phyloP scores from a whole-genome alignment of 192 early-diverging fungal species.

The Diversispora eburnea region DNA sequence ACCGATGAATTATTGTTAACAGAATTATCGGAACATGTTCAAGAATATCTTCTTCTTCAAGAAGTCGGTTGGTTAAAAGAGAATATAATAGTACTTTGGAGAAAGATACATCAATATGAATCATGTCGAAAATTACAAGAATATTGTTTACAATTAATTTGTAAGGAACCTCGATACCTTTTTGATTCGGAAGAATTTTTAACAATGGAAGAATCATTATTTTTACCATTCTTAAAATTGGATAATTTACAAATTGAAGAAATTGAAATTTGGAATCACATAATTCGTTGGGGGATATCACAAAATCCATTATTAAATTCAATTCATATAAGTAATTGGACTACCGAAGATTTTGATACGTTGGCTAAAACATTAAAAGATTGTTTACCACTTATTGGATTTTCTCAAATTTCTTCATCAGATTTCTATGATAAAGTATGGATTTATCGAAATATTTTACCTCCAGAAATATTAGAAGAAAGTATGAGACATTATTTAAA shows the following conservation, averaged over 20 bases:
- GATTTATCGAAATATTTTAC: constrained; percentile 4
- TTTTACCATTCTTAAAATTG: constrained; percentile 14
- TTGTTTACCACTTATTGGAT: constrained; percentile 19
- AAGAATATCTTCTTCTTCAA: constrained; percentile 19
- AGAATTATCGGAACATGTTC: constrained; percentile 20
- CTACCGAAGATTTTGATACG: constrained; percentile 3
- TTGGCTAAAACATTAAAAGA: not conserved
- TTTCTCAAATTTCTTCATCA: constrained; percentile 10
- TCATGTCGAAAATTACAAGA: constrained; percentile 23
- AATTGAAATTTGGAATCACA: constrained; percentile 19
- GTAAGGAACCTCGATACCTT: constrained; percentile 1
- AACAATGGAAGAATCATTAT: constrained; percentile 5
- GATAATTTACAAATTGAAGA: constrained; percentile 22
- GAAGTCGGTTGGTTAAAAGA: constrained; percentile 4
- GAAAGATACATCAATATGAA: constrained; percentile 15
- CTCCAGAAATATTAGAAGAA: constrained; percentile 5
- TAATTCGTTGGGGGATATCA: constrained; percentile 1
- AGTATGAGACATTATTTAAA: constrained; percentile 21
- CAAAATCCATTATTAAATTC: not conserved
- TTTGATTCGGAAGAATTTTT: constrained; percentile 18
- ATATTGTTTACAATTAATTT: constrained; percentile 17
- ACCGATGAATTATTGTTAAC: constrained; percentile 24
- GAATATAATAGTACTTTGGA: constrained; percentile 16
- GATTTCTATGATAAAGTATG: constrained; percentile 28
- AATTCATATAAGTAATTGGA: not conserved